Evolutionary conservation across 208 protist species (phyloP), one percentile per base, ranked within the genome.

Genomic region (Kentomonas sorsogonicus): DNA sequence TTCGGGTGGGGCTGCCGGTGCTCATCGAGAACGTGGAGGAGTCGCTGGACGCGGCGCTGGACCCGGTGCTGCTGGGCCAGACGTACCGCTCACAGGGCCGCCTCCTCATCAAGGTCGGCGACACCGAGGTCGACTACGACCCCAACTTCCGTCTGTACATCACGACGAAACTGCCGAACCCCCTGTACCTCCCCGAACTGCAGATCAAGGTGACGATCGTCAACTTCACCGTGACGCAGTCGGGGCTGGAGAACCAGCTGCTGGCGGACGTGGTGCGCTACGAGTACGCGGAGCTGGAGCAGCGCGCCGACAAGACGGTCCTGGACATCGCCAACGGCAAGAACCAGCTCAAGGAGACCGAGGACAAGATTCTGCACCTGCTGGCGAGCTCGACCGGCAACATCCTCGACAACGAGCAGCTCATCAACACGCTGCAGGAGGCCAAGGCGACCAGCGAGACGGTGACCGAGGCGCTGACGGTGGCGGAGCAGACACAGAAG

Each of bases 11-110:
- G 9, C 75, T 93, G 43, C 97, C 96, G 22, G 94, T 98, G 23
- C 74, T 99, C 13, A 69, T 98, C 36, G 97, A 99, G 60, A 98
- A 97, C 61, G 85, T 98, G 15, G 86, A 86, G 36, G 96, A 98
- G 78, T 77, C 80, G 27, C 77, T 99, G n/a, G 97, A 99, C 64
- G 94, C 97, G n/a, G 83, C 89, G 18, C 69, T 99, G 1, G 94
- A 98, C 68, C 78, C 95, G 16, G 69, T 99, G 41, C 75, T 99
- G n/a, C 74, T 97, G 33, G 93, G 94, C 31, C 91, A 98, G 64
- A 97, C 91, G 4, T 97, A 95, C 70, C 92, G 89, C 47, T 87
- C 81, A 22, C 81, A 92, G 50, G 94, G 94, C 0, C 72, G 86
- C 16, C 59, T 94, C 30, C 75, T 97, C 20, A 92, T 98, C 26